Base-by-base conservation (phyloP, 306 rosid genomes). In the Pueraria montana region DNA sequence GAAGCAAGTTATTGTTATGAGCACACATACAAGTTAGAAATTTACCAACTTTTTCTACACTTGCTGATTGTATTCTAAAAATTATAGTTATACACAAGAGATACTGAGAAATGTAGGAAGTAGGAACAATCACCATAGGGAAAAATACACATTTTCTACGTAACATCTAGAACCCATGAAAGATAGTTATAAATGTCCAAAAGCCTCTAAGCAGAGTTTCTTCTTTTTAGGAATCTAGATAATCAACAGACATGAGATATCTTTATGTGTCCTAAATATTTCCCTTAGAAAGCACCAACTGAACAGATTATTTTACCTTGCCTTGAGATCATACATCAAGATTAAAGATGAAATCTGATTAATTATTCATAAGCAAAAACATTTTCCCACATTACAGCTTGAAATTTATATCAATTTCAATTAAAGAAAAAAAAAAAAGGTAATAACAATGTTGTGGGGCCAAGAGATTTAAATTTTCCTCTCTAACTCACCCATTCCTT, bases 401-500 rank as follows among this genome's bases (percentile, higher is more conserved):
- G 34, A 49, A 49, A 61, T 5, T 5, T 17, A 26, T 38, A n/a
- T 73, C 7, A 20, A 43, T 55, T 23, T 53, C 7, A 80, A 18
- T 21, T 5, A 16, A 36, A 72, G 48, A 36, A 36, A 36, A n/a
- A 11, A 42, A 45, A 24, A 4, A 48, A 32, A 20, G 64, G 84
- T 30, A 14, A 45, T 50, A 85, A 82, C 66, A 69, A 59, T 4
- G 21, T 6, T 5, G 59, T 16, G 5, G 40, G 45, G 80, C 24
- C 58, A 73, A 80, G 23, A 46, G 9, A 11, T 5, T 4, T 10
- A 2, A 20, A 9, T 26, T 58, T 64, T 21, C 72, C 3, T 72
- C 72, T 75, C 17, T 30, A 83, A 84, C 98, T 77, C 38, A 93
- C 98, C 98, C 97, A 92, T 92, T 80, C 90, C 93, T 66, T 86